Percentiles rank a stretch among this genome's conserved stretches.
Conservation (phyloP, 257 asterid genomes). For the Gynochthodes officinalis region DNA sequence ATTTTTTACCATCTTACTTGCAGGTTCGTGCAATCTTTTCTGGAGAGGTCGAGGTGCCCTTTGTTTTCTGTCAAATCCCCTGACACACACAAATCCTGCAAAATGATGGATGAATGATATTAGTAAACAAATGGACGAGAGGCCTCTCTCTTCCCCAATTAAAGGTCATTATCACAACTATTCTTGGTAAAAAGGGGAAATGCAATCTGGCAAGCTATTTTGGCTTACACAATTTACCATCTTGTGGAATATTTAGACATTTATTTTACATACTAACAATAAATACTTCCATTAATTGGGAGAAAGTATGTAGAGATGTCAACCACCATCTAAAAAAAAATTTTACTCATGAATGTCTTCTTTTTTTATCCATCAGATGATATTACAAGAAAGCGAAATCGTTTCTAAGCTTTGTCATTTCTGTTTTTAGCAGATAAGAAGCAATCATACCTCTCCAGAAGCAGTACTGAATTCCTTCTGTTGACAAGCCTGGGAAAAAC, state of each 20-base stretch:
- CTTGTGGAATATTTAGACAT: neutral
- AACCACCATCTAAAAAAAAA: no score
- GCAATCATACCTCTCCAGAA: conserved; percentile 83
- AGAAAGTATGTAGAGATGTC: neutral
- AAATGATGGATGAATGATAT: conserved; percentile 16
- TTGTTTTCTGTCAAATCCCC: conserved; percentile 36
- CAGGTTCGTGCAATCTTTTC: conserved; percentile 33
- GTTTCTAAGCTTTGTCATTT: neutral
- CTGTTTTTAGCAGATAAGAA: conserved; percentile 9
- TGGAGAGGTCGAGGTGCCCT: conserved; percentile 39
- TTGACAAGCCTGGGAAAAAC: conserved; percentile 64
- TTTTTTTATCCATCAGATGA: neutral
- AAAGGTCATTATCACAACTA: neutral
- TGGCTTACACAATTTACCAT: neutral
- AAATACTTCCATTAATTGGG: neutral
- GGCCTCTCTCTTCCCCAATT: neutral
- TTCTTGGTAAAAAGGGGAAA: neutral
- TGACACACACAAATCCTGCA: conserved; percentile 50
- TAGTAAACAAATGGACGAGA: neutral
- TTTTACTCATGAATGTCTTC: conserved; percentile 5
- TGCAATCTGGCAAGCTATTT: neutral
- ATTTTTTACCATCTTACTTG: conserved; percentile 29
- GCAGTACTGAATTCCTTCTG: conserved; percentile 67
- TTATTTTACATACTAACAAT: neutral
- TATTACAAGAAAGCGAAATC: neutral